Conservation (phyloP, 371 early-diverging fungal species). For the Mortierella sp. region DNA sequence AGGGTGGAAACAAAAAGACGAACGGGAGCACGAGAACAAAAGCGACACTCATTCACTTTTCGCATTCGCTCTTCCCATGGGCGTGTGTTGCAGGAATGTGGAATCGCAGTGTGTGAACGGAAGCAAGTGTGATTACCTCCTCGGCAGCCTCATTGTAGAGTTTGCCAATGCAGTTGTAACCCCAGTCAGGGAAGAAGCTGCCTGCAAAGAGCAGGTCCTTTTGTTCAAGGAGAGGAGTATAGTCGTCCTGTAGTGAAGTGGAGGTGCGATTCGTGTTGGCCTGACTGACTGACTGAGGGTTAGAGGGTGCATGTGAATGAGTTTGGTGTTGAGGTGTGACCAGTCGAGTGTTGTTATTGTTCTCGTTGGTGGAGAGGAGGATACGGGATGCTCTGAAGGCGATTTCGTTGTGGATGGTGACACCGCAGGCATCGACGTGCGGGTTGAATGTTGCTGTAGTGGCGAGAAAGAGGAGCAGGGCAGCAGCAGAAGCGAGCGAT, state of each 20-base stretch:
- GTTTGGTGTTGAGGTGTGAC: neutral
- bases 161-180: constrained; percentile 64
- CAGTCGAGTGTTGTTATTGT: neutral
- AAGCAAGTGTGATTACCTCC: constrained; percentile 16
- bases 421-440: constrained; percentile 57
- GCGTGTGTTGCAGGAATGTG: neutral
- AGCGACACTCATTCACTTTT: constrained; percentile 7
- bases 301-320: constrained; percentile 11
- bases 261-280: neutral
- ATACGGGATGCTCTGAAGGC: constrained; percentile 65
- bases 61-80: constrained; percentile 10
- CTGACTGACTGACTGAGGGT: neutral
- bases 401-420: constrained; percentile 69
- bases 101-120: neutral
- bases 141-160: constrained; percentile 47
- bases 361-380: constrained; percentile 34
- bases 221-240: constrained; percentile 57
- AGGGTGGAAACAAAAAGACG: constrained; percentile 1
- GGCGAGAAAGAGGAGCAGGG: too few relatives aligned
- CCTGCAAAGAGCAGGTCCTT: constrained; percentile 80
- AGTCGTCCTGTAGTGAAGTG: constrained; percentile 12
- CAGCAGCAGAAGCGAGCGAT: too few relatives aligned
- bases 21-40: neutral
- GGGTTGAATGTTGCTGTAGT: too few relatives aligned
- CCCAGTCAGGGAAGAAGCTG: constrained; percentile 92